Conservation (phyloP, 2,329 filamentous ascomycete genomes). For the Torrubiella hemipterigena region DNA sequence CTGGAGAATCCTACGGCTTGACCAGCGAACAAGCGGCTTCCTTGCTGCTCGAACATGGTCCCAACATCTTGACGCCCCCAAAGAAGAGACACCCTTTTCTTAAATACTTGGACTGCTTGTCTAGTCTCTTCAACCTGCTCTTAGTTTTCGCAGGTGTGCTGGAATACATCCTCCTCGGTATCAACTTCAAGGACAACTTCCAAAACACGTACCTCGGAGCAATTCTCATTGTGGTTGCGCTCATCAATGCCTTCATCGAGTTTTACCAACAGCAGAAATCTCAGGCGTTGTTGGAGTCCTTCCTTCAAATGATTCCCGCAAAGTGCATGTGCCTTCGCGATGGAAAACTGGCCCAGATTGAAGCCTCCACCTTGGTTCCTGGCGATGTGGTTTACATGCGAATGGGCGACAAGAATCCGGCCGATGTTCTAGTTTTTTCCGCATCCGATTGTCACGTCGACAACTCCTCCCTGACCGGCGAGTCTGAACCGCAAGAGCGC, state of each 20-base stretch:
- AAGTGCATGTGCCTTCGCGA: constrained; percentile 1
- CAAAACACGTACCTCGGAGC: constrained; percentile 1
- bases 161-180: constrained; percentile 1
- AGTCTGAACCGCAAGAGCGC: constrained; percentile 1
- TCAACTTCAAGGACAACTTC: background rate
- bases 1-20: background rate
- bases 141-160: background rate
- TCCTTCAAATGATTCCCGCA: constrained; percentile 1
- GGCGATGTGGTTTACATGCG: background rate
- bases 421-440: background rate
- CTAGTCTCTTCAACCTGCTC: constrained; percentile 1
- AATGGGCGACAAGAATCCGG: background rate
- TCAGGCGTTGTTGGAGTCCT: background rate
- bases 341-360: background rate
- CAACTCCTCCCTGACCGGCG: constrained; percentile 1
- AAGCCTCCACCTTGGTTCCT: background rate
- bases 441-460: background rate
- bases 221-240: background rate
- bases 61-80: background rate
- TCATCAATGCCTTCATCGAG: constrained; percentile 1
- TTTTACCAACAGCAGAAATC: constrained; percentile 1
- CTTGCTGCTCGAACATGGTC: background rate
- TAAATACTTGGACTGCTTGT: background rate
- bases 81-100: constrained; percentile 1
- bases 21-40: background rate